Evolutionary conservation across 1,284 basidiomycete genomes (phyloP).

Genomic region (Puccinia triticina): DNA sequence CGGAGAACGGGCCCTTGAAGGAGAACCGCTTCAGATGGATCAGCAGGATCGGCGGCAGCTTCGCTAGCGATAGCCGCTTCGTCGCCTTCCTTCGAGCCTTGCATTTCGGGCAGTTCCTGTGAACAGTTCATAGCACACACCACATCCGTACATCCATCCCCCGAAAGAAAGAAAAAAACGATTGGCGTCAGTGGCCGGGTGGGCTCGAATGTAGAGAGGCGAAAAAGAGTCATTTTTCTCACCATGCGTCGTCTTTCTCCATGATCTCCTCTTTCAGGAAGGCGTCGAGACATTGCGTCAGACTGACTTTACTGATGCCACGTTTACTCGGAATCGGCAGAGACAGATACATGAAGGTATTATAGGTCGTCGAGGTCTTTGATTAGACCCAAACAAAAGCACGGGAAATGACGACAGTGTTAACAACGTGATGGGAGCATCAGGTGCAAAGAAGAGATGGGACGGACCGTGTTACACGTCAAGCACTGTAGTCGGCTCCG

Average conservation of each 20-base stretch:
- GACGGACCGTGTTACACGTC: conserved; percentile 80
- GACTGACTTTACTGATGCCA: conserved; percentile 69
- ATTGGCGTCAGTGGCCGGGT: too few relatives aligned
- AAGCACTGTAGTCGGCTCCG: conserved; percentile 85
- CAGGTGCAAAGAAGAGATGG: neutral
- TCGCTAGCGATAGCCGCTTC: conserved; percentile 81
- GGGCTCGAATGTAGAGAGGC: too few relatives aligned
- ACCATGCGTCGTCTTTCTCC: conserved; percentile 95
- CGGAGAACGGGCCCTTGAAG: conserved; percentile 86
- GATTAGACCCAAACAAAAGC: neutral
- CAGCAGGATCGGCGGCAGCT: conserved; percentile 87
- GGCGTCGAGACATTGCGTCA: conserved; percentile 82
- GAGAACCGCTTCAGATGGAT: conserved; percentile 97
- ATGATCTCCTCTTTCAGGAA: conserved; percentile 89
- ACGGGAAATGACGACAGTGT: neutral
- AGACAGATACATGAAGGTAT: conserved; percentile 94
- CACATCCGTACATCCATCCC: conserved; percentile 58
- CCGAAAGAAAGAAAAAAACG: neutral
- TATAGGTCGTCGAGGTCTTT: conserved; percentile 95
- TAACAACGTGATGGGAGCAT: neutral
- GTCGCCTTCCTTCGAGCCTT: conserved; percentile 79
- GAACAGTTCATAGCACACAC: conserved; percentile 57
- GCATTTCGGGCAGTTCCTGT: conserved; percentile 82
- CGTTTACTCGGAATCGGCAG: conserved; percentile 78
- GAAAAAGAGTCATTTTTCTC: conserved; percentile 57